Percentiles rank a stretch among this genome's conserved stretches.
phyloP scores from a whole-genome alignment of 169 alveolate genomes.

The Babesia caballi region DNA sequence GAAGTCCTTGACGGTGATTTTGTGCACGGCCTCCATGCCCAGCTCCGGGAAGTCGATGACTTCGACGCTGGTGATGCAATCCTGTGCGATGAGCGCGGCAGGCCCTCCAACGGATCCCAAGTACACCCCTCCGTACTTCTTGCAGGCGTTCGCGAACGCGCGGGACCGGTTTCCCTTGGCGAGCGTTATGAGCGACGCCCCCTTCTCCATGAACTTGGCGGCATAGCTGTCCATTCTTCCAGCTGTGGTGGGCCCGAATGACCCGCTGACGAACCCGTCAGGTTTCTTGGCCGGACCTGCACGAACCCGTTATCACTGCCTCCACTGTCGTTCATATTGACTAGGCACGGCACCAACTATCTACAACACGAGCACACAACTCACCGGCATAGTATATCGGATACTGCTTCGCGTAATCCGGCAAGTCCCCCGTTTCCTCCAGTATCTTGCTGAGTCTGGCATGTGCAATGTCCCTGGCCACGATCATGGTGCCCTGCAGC shows the following conservation, averaged over 20 bases:
- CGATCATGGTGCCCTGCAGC: constrained; percentile 77
- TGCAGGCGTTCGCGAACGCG: constrained; percentile 79
- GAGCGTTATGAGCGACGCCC: constrained; percentile 79
- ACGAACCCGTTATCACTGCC: not conserved
- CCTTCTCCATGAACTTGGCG: constrained; percentile 72
- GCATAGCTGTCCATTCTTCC: constrained; percentile 88
- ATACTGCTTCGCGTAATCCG: constrained; percentile 79
- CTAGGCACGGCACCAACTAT: not conserved
- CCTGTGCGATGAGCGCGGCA: constrained; percentile 84
- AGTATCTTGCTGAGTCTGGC: constrained; percentile 76
- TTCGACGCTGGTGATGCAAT: constrained; percentile 78
- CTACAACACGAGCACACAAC: not conserved
- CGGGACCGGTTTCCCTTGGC: constrained; percentile 84
- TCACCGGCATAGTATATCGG: constrained; percentile 86
- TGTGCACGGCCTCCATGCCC: constrained; percentile 84
- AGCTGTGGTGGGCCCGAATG: constrained; percentile 90
- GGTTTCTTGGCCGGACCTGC: constrained; percentile 86
- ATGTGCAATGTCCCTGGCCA: constrained; percentile 89
- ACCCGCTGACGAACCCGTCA: constrained; percentile 81
- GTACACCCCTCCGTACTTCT: constrained; percentile 81
- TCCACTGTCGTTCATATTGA: not conserved
- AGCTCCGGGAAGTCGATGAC: constrained; percentile 78
- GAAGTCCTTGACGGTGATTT: constrained; percentile 82
- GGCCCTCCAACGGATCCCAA: constrained; percentile 87
- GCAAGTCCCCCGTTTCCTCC: constrained; percentile 72